phyloP scores from a whole-genome alignment of 352 stramenopile species.

The Pythium rhizo-oryzae region DNA sequence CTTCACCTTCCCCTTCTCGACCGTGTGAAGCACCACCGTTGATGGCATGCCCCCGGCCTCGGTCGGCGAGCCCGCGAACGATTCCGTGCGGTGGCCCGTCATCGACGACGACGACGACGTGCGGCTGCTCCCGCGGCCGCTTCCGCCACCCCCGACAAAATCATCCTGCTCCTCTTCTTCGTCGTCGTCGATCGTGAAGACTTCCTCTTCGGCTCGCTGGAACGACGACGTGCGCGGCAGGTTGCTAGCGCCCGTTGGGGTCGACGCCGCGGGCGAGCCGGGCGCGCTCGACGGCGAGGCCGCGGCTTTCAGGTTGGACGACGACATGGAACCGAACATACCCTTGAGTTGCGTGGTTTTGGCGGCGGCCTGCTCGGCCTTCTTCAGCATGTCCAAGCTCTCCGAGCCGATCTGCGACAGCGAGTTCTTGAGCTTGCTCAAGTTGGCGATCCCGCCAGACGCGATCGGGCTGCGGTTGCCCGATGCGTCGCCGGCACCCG shows the following conservation, averaged over 20 bases:
- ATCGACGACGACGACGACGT: constrained; percentile 48
- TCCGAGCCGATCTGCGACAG: constrained; percentile 65
- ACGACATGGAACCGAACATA: constrained; percentile 26
- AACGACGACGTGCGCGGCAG: constrained; percentile 42
- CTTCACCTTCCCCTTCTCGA: constrained; percentile 52
- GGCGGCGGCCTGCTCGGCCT: constrained; percentile 61
- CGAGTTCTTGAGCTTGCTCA: constrained; percentile 66
- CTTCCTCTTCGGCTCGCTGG: constrained; percentile 67
- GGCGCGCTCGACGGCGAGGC: constrained; percentile 19
- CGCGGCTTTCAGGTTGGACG: constrained; percentile 19
- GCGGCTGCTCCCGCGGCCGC: constrained; percentile 32
- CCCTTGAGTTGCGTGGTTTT: constrained; percentile 48
- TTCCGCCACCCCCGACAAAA: constrained; percentile 33
- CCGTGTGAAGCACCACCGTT: constrained; percentile 46
- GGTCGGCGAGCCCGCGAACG: constrained; percentile 33
- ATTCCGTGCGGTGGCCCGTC: constrained; percentile 35
- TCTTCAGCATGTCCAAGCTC: constrained; percentile 78
- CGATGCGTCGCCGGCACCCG: constrained; percentile 18
- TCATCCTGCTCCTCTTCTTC: constrained; percentile 73
- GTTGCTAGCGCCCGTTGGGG: background rate
- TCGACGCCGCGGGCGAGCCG: constrained; percentile 27
- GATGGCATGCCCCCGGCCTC: constrained; percentile 22
- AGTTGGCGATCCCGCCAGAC: constrained; percentile 36
- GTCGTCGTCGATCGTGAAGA: constrained; percentile 86
- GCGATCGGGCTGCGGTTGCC: constrained; percentile 11